Conservation (phyloP, 805 yeast genomes). For the Starmerella vitae region DNA sequence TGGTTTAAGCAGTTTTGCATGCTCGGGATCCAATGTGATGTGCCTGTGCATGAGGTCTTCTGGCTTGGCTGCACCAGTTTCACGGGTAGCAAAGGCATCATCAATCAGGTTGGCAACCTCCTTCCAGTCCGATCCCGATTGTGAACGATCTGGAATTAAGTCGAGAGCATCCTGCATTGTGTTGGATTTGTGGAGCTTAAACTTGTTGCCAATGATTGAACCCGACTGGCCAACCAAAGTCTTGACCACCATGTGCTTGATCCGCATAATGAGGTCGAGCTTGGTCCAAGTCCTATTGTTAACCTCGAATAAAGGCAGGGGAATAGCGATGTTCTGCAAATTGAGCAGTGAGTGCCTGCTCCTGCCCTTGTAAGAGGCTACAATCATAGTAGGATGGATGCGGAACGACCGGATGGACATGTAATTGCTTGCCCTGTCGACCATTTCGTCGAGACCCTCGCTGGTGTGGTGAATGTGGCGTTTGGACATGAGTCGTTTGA, state of each 20-base stretch:
- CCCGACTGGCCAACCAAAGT: constrained; percentile 43
- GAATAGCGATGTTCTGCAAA: constrained; percentile 57
- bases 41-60: background rate
- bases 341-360: constrained; percentile 58
- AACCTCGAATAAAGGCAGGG: constrained; percentile 48
- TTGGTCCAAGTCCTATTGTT: constrained; percentile 57
- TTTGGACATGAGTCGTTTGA: background rate
- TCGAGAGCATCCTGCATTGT: constrained; percentile 12
- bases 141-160: constrained; percentile 1
- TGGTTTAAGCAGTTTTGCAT: background rate
- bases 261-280: constrained; percentile 46
- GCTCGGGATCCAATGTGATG: background rate
- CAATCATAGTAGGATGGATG: constrained; percentile 39
- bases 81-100: background rate
- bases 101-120: constrained; percentile 1
- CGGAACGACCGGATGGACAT: constrained; percentile 51
- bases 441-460: constrained; percentile 47
- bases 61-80: background rate
- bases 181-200: constrained; percentile 28
- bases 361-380: constrained; percentile 49
- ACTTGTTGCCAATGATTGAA: constrained; percentile 61
- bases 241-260: constrained; percentile 39
- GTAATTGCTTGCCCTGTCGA: constrained; percentile 58
- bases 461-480: background rate
- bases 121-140: background rate